These are phyloP conservation scores for Fusarium avenaceum DNA, from an alignment of 2,329 filamentous ascomycete genomes.

Conservation along the genomic window DNA sequence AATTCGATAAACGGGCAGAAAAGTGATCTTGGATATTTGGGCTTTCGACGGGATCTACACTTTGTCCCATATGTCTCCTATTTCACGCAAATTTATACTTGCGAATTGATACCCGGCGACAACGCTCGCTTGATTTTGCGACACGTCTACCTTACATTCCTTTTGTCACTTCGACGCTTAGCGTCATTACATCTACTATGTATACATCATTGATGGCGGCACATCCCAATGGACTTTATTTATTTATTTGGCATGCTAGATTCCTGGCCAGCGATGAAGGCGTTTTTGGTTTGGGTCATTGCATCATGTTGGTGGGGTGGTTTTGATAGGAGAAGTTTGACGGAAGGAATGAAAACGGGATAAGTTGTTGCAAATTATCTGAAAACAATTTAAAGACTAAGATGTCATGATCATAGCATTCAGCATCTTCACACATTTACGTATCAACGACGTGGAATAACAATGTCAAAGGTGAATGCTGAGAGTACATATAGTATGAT, in stretches of 20 bases:
- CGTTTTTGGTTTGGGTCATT: slow-evolving; percentile 33
- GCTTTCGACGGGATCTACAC: neutral
- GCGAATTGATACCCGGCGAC: slow-evolving; percentile 49
- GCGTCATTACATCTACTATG: slow-evolving; percentile 20
- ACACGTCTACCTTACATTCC: slow-evolving; percentile 21
- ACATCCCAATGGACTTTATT: slow-evolving; percentile 2
- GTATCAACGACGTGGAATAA: slow-evolving; percentile 12
- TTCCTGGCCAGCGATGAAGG: slow-evolving; percentile 29
- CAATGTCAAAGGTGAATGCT: neutral
- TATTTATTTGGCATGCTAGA: slow-evolving; percentile 30
- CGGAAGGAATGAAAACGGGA: slow-evolving; percentile 9
- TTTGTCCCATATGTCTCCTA: slow-evolving; percentile 17
- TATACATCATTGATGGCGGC: slow-evolving; percentile 8
- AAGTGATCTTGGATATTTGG: slow-evolving; percentile 17
- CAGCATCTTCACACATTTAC: slow-evolving; percentile 23
- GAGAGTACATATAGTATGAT: neutral
- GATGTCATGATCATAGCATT: slow-evolving; percentile 17
- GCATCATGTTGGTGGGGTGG: slow-evolving; percentile 4
- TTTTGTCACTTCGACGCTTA: slow-evolving; percentile 20
- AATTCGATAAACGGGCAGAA: slow-evolving; percentile 50
- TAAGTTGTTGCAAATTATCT: slow-evolving; percentile 11
- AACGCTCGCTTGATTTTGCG: slow-evolving; percentile 38
- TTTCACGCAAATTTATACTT: slow-evolving; percentile 36
- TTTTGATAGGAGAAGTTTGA: slow-evolving; percentile 6
- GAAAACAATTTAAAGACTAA: slow-evolving; percentile 15